Evolutionary conservation across 768 basidiomycete species (phyloP).

Genomic region (Russula griseocarnosa): DNA sequence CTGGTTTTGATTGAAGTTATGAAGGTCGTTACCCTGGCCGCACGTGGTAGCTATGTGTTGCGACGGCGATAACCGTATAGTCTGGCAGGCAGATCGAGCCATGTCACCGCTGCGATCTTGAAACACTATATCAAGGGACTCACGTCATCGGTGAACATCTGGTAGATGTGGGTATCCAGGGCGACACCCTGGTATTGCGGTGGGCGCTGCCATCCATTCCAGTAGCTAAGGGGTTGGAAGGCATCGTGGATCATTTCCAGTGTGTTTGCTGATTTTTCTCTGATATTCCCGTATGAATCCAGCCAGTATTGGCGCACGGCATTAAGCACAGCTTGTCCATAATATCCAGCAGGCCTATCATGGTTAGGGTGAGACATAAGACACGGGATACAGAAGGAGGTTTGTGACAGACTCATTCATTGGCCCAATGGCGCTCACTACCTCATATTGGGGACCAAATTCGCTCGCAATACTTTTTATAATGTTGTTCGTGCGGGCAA

Average conservation of each 20-base stretch:
- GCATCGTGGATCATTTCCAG: slow-evolving; percentile 75
- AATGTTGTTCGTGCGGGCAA: slow-evolving; percentile 61
- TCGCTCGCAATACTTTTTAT: slow-evolving; percentile 59
- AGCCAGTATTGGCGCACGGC: slow-evolving; percentile 59
- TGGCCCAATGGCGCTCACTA: slow-evolving; percentile 66
- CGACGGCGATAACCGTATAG: slow-evolving; percentile 44
- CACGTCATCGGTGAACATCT: slow-evolving; percentile 62
- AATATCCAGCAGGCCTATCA: slow-evolving; percentile 65
- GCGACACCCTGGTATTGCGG: slow-evolving; percentile 62
- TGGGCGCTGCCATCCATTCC: slow-evolving; percentile 56
- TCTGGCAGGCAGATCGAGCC: slow-evolving; percentile 36
- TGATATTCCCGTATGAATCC: slow-evolving; percentile 70
- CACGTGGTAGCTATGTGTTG: slow-evolving; percentile 66
- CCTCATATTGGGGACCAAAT: slow-evolving; percentile 50
- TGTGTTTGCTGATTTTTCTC: slow-evolving; percentile 53
- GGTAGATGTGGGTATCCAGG: slow-evolving; percentile 78
- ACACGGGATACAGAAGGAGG: neutral
- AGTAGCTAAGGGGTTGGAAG: slow-evolving; percentile 68
- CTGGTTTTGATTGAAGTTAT: slow-evolving; percentile 41
- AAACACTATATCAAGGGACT: neutral
- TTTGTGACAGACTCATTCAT: slow-evolving; percentile 61
- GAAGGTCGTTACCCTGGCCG: slow-evolving; percentile 41
- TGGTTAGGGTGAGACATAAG: slow-evolving; percentile 3
- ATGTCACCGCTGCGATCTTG: neutral
- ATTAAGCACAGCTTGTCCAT: slow-evolving; percentile 47